These are phyloP conservation scores for Bombardia bombarda DNA, from an alignment of 495 filamentous ascomycete species.

Conservation along the genomic window DNA sequence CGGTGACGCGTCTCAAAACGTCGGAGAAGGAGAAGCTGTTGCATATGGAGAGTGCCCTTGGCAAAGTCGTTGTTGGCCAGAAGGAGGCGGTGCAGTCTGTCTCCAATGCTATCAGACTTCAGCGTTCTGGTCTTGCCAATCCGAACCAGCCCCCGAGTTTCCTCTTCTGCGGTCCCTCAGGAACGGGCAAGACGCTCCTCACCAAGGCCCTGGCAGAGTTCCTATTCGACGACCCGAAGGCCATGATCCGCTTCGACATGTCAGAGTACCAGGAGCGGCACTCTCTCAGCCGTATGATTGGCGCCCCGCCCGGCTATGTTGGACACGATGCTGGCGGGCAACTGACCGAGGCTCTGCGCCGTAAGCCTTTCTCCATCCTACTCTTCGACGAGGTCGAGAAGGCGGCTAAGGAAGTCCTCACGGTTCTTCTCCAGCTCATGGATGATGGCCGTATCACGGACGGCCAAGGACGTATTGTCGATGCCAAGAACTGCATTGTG, in stretches of 20 bases:
- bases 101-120: slow-evolving; percentile 89
- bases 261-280: slow-evolving; percentile 98
- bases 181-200: slow-evolving; percentile 94
- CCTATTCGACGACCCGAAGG: slow-evolving; percentile 92
- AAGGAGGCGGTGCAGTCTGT: slow-evolving; percentile 91
- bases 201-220: slow-evolving; percentile 97
- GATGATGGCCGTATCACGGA: slow-evolving; percentile 98
- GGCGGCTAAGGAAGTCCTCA: slow-evolving; percentile 94
- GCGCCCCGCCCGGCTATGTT: slow-evolving; percentile 93
- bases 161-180: slow-evolving; percentile 96
- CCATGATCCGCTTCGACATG: slow-evolving; percentile 99
- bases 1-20: slow-evolving; percentile 85
- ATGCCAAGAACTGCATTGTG: slow-evolving; percentile 95
- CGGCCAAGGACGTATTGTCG: slow-evolving; percentile 88
- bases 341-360: slow-evolving; percentile 85
- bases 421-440: slow-evolving; percentile 95
- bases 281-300: slow-evolving; percentile 93
- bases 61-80: slow-evolving; percentile 83
- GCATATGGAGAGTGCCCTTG: slow-evolving; percentile 81
- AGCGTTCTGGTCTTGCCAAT: slow-evolving; percentile 86
- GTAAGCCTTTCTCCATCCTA: slow-evolving; percentile 93
- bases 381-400: slow-evolving; percentile 98
- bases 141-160: slow-evolving; percentile 96
- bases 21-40: slow-evolving; percentile 96
- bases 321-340: slow-evolving; percentile 95